A percentile compares a stretch with the other conserved stretches of the same genome.
These are phyloP conservation scores for Alternaria postmessia DNA, from an alignment of 2,329 filamentous ascomycete species.

Conservation along the genomic window DNA sequence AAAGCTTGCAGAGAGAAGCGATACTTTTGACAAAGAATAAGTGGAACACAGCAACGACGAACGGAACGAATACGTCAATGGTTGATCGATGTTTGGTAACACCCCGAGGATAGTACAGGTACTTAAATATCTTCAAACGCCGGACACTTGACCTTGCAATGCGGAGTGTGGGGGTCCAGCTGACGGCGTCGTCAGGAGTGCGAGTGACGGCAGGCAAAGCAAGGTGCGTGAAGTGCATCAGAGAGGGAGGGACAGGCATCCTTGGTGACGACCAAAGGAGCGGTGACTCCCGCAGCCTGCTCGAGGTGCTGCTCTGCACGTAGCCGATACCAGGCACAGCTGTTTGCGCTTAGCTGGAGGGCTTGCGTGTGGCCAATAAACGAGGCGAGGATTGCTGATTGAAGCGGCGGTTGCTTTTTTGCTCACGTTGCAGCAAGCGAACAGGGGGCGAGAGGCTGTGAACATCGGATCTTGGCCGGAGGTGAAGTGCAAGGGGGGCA, in stretches of 20 bases:
- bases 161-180: constrained; percentile 51
- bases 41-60: constrained; percentile 33
- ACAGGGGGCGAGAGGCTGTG: constrained; percentile 34
- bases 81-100: constrained; percentile 35
- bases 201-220: constrained; percentile 42
- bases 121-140: constrained; percentile 49
- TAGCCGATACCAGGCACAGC: constrained; percentile 48
- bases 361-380: constrained; percentile 37
- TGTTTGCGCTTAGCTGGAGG: constrained; percentile 36
- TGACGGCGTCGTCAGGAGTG: constrained; percentile 45
- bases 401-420: constrained; percentile 45
- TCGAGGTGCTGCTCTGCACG: constrained; percentile 37
- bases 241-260: constrained; percentile 36
- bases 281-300: constrained; percentile 40
- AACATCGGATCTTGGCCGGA: constrained; percentile 46
- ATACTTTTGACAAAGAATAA: constrained; percentile 48
- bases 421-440: constrained; percentile 30
- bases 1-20: constrained; percentile 31
- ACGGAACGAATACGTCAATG: constrained; percentile 48
- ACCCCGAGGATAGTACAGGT: constrained; percentile 42
- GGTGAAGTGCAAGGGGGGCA: constrained; percentile 38
- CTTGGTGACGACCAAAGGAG: constrained; percentile 43
- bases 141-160: constrained; percentile 31
- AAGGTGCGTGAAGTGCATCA: constrained; percentile 35
- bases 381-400: constrained; percentile 32